Base-by-base conservation (phyloP, 257 asterid species). In the Solanum gandarillasii region DNA sequence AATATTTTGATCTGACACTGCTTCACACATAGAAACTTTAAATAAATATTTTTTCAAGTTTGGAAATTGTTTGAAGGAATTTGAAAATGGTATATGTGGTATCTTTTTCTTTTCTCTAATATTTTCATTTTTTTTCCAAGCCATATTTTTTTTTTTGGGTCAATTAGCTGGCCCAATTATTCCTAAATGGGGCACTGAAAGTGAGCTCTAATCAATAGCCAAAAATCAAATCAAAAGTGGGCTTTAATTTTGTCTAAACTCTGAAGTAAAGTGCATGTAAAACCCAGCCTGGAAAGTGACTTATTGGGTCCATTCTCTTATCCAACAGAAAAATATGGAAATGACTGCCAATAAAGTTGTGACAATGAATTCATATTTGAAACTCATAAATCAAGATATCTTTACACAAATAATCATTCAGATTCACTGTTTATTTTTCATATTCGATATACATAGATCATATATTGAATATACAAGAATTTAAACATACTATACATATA, bases 281-380 rank as follows among this genome's bases (percentile, higher is more conserved):
- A 82, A 36, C 85, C 87, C 87, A 86, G 85, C 38, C 89, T 75
- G 87, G 90, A 90, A 90, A 91, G 93, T 83, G 79, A 58, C 85
- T 16, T 29, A 9, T 81, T 81, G 91, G 92, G 90, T 43, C 92
- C 89, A 87, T 60, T 72, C n/a, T 34, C 74, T 88, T 65, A 32
- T 71, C 72, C 72, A 88, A 62, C 48, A 65, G 65, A 18, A 83
- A 68, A 32, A 71, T 32, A 76, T 82, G 27, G 76, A 74, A 58
- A 18, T 65, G 48, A 31, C 35, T 16, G 46, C 55, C 58, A 85
- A 81, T 75, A 67, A 84, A 74, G 55, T 78, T 74, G 4, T n/a
- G 31, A 34, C 29, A 88, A 87, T 83, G 84, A 87, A 78, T 41
- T 82, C 86, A 55, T 70, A 65, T 84, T 83, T 32, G 76, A 89